Conservation (phyloP, 2,329 filamentous ascomycete genomes). For the Penicillium glabrum region DNA sequence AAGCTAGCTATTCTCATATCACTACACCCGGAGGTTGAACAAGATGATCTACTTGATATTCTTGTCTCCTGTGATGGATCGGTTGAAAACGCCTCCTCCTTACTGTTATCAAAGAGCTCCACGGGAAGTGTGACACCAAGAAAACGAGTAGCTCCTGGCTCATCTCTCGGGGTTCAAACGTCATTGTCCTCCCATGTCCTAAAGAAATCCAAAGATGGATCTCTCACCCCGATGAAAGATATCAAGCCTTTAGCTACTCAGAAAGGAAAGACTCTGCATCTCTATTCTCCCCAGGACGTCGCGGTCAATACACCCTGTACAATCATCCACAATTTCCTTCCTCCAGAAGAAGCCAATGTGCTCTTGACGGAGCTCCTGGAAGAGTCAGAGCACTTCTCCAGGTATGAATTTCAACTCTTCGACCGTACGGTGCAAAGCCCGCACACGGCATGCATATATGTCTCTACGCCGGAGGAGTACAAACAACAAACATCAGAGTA, state of each 20-base stretch:
- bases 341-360: conserved; percentile 66
- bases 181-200: conserved; percentile 59
- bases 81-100: conserved; percentile 63
- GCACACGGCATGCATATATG: conserved; percentile 81
- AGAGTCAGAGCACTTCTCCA: conserved; percentile 70
- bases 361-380: conserved; percentile 73
- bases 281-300: conserved; percentile 80
- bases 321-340: conserved; percentile 88
- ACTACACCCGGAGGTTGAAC: conserved; percentile 63
- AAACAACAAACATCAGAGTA: conserved; percentile 74
- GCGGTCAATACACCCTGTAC: conserved; percentile 84
- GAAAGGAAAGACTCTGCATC: conserved; percentile 78
- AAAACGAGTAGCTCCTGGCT: conserved; percentile 38
- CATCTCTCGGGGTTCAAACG: conserved; percentile 58
- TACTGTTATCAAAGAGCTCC: conserved; percentile 44
- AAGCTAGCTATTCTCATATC: conserved; percentile 85
- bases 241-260: conserved; percentile 54
- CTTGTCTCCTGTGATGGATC: conserved; percentile 76
- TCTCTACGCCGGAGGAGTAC: conserved; percentile 70
- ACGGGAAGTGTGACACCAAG: conserved; percentile 12
- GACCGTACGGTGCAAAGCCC: conserved; percentile 82
- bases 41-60: conserved; percentile 72
- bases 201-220: conserved; percentile 39
- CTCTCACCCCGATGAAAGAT: conserved; percentile 19
- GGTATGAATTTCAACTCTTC: conserved; percentile 78